Percentiles rank a stretch among this genome's conserved stretches.
These are phyloP conservation scores for Coemansia sp. DNA, from an alignment of 192 early-diverging fungal genomes.

Conservation along the genomic window DNA sequence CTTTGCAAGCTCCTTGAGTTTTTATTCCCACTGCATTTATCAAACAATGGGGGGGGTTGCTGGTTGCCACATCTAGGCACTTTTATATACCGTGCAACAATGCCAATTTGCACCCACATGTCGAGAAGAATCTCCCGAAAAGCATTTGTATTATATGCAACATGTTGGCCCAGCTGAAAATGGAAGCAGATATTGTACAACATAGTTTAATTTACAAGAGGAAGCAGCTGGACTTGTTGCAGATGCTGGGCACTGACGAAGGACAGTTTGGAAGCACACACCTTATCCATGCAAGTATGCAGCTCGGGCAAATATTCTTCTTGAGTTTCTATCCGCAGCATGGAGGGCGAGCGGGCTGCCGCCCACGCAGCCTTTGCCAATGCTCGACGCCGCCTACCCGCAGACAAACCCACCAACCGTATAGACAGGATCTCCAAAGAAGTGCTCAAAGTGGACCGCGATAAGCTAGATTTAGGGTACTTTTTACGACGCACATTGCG, in stretches of 20 bases:
- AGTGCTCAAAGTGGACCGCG: slow-evolving; percentile 6
- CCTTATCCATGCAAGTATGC: slow-evolving; percentile 5
- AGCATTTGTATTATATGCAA: not conserved
- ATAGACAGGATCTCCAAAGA: slow-evolving; percentile 15
- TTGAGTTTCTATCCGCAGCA: slow-evolving; percentile 23
- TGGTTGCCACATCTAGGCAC: too few relatives aligned
- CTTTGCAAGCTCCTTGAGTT: too few relatives aligned
- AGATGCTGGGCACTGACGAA: slow-evolving; percentile 2
- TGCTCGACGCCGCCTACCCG: slow-evolving; percentile 4
- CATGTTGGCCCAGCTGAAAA: too few relatives aligned
- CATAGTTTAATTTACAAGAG: not conserved
- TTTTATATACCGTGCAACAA: too few relatives aligned
- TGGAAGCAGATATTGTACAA: too few relatives aligned
- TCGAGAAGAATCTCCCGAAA: too few relatives aligned
- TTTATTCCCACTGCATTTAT: too few relatives aligned
- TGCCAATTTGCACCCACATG: too few relatives aligned
- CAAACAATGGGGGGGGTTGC: too few relatives aligned
- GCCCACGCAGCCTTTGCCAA: slow-evolving; percentile 25
- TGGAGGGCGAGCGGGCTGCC: slow-evolving; percentile 19
- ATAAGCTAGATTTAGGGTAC: slow-evolving; percentile 1
- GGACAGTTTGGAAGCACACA: slow-evolving; percentile 4
- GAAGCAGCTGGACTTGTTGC: not conserved
- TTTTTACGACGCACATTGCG: slow-evolving; percentile 20
- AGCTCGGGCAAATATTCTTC: slow-evolving; percentile 9
- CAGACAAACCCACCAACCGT: slow-evolving; percentile 8